These are phyloP conservation scores for Raphanus sativus DNA, from an alignment of 345 rosid species.

Conservation along the genomic window DNA sequence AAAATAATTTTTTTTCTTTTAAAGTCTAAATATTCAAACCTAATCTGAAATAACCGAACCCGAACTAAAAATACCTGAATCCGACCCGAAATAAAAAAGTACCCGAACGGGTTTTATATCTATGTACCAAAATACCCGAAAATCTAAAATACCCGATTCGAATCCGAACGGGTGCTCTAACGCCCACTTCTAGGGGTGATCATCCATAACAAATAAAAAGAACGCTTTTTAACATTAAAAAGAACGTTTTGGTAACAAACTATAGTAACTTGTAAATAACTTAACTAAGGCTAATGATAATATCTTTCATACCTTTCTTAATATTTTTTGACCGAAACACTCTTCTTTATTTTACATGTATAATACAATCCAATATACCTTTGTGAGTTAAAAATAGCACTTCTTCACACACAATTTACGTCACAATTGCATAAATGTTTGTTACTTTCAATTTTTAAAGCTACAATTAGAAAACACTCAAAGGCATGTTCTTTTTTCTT, in stretches of 20 bases:
- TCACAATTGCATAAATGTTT: background rate
- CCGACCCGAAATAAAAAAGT: too few species aligned
- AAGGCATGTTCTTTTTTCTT: background rate
- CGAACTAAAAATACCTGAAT: too few species aligned
- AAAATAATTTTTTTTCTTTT: too few species aligned
- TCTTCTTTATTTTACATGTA: too few species aligned
- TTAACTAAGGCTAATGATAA: background rate
- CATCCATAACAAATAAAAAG: background rate
- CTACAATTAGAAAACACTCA: background rate
- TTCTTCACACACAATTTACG: too few species aligned
- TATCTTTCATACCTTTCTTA: background rate
- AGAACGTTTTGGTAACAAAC: background rate
- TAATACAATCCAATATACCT: background rate
- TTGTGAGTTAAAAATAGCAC: too few species aligned
- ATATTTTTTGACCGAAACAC: background rate
- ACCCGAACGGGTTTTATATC: too few species aligned
- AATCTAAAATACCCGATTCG: too few species aligned
- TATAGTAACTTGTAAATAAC: background rate
- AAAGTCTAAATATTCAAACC: too few species aligned
- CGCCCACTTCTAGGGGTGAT: background rate
- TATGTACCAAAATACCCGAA: too few species aligned
- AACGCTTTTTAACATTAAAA: background rate
- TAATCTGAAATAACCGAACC: too few species aligned
- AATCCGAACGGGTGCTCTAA: too few species aligned
- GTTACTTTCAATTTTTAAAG: background rate